Evolutionary conservation across 495 filamentous ascomycete genomes (phyloP).

Genomic region (Podospora comata): DNA sequence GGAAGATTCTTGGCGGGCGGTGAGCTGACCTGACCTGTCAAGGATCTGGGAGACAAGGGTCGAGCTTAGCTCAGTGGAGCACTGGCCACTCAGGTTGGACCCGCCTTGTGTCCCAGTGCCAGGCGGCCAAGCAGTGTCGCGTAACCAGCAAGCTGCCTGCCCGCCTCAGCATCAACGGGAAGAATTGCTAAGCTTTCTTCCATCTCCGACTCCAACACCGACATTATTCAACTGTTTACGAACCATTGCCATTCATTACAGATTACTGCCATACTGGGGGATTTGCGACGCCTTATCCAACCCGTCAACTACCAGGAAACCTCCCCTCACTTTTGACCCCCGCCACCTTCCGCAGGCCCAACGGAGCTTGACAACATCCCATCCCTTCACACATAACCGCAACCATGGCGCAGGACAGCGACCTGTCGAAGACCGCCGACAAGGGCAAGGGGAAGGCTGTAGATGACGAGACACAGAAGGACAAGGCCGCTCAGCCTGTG

Average conservation of each 20-base stretch:
- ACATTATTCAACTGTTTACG: slow-evolving; percentile 4
- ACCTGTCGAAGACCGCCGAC: slow-evolving; percentile 76
- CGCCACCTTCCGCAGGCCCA: slow-evolving; percentile 6
- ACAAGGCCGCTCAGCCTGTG: slow-evolving; percentile 63
- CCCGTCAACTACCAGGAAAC: not conserved
- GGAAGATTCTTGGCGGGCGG: not conserved
- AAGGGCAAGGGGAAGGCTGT: slow-evolving; percentile 95
- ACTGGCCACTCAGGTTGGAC: slow-evolving; percentile 27
- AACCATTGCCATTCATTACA: not conserved
- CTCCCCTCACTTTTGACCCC: not conserved
- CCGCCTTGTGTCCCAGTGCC: slow-evolving; percentile 21
- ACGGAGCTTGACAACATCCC: slow-evolving; percentile 9
- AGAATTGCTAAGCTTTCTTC: slow-evolving; percentile 29
- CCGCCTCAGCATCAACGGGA: slow-evolving; percentile 13
- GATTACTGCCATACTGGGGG: not conserved
- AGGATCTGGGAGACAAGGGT: slow-evolving; percentile 11
- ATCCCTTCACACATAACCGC: slow-evolving; percentile 11
- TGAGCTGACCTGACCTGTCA: not conserved
- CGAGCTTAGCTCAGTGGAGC: slow-evolving; percentile 11
- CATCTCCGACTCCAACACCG: slow-evolving; percentile 11
- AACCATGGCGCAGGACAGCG: slow-evolving; percentile 88
- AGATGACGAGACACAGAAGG: slow-evolving; percentile 62
- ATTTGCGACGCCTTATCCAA: not conserved
- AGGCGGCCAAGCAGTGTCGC: slow-evolving; percentile 43
- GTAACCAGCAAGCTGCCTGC: slow-evolving; percentile 37